Conservation (phyloP, 352 stramenopile genomes). For the Phytophthora macrochlamydospora region DNA sequence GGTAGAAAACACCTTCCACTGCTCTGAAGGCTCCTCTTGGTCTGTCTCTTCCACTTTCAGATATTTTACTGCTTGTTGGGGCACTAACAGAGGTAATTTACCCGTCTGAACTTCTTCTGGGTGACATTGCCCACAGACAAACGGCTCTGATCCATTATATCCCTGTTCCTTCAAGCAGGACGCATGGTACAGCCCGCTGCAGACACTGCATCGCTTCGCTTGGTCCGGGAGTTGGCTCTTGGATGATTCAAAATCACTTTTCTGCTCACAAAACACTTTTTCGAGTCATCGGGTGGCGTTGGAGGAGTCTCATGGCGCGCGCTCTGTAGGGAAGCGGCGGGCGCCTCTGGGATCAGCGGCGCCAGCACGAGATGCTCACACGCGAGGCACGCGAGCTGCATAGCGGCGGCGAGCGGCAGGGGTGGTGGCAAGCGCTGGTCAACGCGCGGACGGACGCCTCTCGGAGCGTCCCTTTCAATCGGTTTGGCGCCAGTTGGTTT, state of each 20-base stretch:
- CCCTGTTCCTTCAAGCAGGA: conserved; percentile 27
- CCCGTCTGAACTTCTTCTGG: background rate
- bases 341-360: conserved; percentile 10
- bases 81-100: conserved; percentile 39
- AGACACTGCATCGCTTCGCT: conserved; percentile 29
- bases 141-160: background rate
- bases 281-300: background rate
- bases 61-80: conserved; percentile 30
- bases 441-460: no score
- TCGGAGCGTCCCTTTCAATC: no score
- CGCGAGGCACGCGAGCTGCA: conserved; percentile 52
- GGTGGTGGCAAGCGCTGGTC: no score
- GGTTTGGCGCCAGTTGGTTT: no score
- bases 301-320: conserved; percentile 10
- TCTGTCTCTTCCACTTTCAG: conserved; percentile 10
- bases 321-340: conserved; percentile 4
- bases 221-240: background rate
- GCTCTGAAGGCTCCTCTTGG: conserved; percentile 2
- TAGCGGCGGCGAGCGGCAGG: conserved; percentile 5
- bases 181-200: conserved; percentile 52
- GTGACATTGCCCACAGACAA: conserved; percentile 33
- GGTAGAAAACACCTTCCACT: conserved; percentile 45
- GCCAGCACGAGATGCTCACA: conserved; percentile 36
- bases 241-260: background rate
- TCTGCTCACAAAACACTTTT: conserved; percentile 11